Conservation (phyloP, 23 red algal genomes). For the Gracilariopsis chorda region DNA sequence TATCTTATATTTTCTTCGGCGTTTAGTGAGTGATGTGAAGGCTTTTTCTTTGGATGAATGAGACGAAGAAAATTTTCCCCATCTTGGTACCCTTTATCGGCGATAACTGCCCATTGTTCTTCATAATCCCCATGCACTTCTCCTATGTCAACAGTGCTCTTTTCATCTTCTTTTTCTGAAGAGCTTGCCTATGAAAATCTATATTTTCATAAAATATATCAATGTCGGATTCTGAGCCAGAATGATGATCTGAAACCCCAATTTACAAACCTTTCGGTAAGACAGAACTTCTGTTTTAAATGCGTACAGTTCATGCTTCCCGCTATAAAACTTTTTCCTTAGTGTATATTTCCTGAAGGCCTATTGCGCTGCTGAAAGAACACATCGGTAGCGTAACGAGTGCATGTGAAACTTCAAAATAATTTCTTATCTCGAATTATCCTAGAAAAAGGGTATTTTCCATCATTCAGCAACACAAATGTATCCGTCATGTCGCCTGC, state of each 20-base stretch:
- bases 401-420: background rate
- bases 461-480: no score
- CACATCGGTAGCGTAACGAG: constrained; percentile 17
- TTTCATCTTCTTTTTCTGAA: background rate
- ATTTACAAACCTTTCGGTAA: background rate
- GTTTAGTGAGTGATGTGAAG: background rate
- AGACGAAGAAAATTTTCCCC: background rate
- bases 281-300: constrained; percentile 23
- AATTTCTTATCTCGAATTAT: background rate
- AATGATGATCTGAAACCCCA: no score
- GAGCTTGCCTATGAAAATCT: background rate
- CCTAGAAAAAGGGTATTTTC: no score
- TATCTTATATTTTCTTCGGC: background rate
- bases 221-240: background rate
- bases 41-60: constrained; percentile 14
- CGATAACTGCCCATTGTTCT: background rate
- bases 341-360: background rate
- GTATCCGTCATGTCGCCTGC: no score
- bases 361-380: constrained; percentile 17
- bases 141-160: background rate
- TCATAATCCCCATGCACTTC: background rate
- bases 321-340: constrained; percentile 20
- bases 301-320: constrained; percentile 34
- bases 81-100: constrained; percentile 7
- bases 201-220: constrained; percentile 12